A percentile compares a stretch with the other conserved stretches of the same genome.
These are phyloP conservation scores for Trichoderma brevicompactum DNA, from an alignment of 2,329 filamentous ascomycete genomes.

Conservation along the genomic window DNA sequence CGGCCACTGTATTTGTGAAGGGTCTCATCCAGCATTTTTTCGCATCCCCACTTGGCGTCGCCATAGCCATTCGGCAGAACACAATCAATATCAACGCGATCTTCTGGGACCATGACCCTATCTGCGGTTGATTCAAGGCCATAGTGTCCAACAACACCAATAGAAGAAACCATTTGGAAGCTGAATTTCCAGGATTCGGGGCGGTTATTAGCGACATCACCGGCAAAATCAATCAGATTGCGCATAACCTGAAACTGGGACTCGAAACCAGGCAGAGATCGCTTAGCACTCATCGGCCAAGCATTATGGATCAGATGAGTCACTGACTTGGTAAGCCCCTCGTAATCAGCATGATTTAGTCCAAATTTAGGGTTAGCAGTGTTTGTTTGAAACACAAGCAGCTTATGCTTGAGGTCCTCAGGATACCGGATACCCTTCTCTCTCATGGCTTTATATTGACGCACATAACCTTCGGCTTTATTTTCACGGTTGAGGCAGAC, in stretches of 20 bases:
- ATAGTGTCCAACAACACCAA: conserved; percentile 44
- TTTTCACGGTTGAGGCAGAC: no score
- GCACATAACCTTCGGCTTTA: no score
- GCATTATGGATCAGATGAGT: conserved; percentile 59
- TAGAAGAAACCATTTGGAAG: conserved; percentile 51
- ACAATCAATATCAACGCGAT: conserved; percentile 43
- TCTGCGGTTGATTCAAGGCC: conserved; percentile 32
- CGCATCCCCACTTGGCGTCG: conserved; percentile 57
- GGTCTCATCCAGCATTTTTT: conserved; percentile 55
- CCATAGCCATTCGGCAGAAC: conserved; percentile 54
- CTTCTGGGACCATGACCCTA: conserved; percentile 48
- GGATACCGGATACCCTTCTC: no score
- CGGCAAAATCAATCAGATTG: conserved; percentile 52
- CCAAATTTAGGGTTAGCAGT: conserved; percentile 45
- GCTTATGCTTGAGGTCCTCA: no score
- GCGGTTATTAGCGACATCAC: conserved; percentile 36
- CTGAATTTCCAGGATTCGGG: conserved; percentile 33
- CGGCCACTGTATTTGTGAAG: conserved; percentile 47
- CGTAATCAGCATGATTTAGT: conserved; percentile 45
- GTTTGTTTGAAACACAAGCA: no score
- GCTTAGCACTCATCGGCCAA: conserved; percentile 51
- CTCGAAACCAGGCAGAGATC: conserved; percentile 46
- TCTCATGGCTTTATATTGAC: no score
- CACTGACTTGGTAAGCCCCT: conserved; percentile 42
- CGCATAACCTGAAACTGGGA: conserved; percentile 51